Base-by-base conservation (phyloP, 2,329 filamentous ascomycete genomes). In the Coniochaeta hoffmannii region DNA sequence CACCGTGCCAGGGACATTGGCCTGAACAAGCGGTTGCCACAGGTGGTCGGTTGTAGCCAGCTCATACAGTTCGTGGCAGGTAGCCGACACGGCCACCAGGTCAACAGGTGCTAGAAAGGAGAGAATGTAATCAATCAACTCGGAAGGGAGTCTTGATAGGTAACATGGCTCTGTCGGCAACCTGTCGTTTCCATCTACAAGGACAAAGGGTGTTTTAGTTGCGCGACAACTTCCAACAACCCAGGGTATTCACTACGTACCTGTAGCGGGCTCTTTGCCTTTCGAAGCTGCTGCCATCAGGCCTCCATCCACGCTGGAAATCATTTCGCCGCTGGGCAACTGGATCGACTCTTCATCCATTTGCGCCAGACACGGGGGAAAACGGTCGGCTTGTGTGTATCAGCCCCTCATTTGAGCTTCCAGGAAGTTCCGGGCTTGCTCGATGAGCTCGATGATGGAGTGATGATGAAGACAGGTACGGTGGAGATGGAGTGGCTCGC, bases 71-170 rank as follows among this genome's bases (percentile, higher is more conserved):
- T 69, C 65, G 24, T 73, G 83, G 68, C 86, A 93, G 24, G 85
- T 86, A 10, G 73, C 71, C 1, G 84, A 81, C 12, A 86, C 67
- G 1, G 72, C 69, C 26, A 77, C 77, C 11, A 96, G 80, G 56
- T 91, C 86, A 36, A 74, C 61, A 0, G 89, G 79, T 0, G 80
- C 71, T 5, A 96, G 78, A 64, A 82, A 84, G 32, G 76, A 75
- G 14, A 96, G 73, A 50, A 96, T 84, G n/a, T 80, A 73, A 61
- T 88, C 80, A 31, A 96, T 74, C 9, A 96, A 76, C 68, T 97
- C 92, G 12, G 82, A 70, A 0, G 92, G 92, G 1, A 96, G 78
- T 19, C 70, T 66, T 30, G 83, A 67, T 8, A 89, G 63, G 35
- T 60, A 60, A 24, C 65, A 65, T 9, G 24, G 4, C 8, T 52